Base-by-base conservation (phyloP, 345 rosid species). In the Camelina hispida region DNA sequence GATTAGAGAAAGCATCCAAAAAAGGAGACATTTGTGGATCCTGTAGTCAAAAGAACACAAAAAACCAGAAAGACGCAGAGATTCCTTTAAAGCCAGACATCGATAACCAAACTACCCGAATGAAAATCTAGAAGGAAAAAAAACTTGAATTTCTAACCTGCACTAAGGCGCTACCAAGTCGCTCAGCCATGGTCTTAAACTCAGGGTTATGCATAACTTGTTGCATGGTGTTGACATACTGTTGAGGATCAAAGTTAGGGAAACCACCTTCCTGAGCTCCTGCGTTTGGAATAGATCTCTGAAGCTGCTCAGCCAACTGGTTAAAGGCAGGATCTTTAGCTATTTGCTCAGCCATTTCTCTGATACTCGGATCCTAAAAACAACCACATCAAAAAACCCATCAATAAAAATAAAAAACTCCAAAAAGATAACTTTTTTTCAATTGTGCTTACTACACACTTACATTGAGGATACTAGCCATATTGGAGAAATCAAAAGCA, bases 171-270 rank as follows among this genome's bases (percentile, higher is more conserved):
- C 20, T 83, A 56, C 98, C 99, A 78, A 95, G 98, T 48, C 84
- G 91, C 83, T 95, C 94, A 0, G 99, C 99, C 99, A 95, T 95
- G 14, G 89, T 83, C 91, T 85, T 84, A 81, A 95, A 92, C 43
- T 89, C 94, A 37, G 97, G 99, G 83, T 95, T 95, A 82, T 93
- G 88, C 97, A 95, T 92, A 81, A 95, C 98, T 80, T 95, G 97
- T 62, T 90, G 93, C 96, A 95, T 89, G 9, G 99, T 95, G 51
- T 86, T 62, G 38, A 83, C 78, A 77, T 95, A 95, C 63, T 90
- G 91, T 59, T 90, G 87, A 18, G 90, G 68, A 70, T 95, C 96
- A 72, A 95, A 85, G 79, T 82, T 85, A 30, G 98, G 97, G 37
- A 83, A 35, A 55, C 80, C 62, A 0, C 84, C 96, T 16, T 85